Conservation (phyloP, 345 rosid species). For the Anastatica hierochuntica region DNA sequence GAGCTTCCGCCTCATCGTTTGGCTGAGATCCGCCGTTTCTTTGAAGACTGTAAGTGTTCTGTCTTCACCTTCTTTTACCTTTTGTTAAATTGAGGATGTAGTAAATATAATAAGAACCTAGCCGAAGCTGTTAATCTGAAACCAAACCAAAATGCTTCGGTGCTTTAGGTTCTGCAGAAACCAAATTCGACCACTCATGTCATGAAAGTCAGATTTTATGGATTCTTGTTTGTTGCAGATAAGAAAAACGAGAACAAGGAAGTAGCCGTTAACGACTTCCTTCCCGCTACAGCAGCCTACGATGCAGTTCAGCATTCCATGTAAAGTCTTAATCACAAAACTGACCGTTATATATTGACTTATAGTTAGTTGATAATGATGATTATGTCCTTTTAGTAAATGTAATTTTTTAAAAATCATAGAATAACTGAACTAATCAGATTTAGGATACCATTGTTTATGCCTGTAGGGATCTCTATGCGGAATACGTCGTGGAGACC, state of each 20-base stretch:
- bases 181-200: too few species aligned
- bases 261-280: conserved; percentile 90
- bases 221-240: conserved; percentile 41
- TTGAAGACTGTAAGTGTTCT: conserved; percentile 81
- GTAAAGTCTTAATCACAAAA: conserved; percentile 34
- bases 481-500: conserved; percentile 66
- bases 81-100: too few species aligned
- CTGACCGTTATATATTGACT: too few species aligned
- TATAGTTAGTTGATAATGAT: too few species aligned
- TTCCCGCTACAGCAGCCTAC: conserved; percentile 64
- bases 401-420: too few species aligned
- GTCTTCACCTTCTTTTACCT: too few species aligned
- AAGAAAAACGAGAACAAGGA: conserved; percentile 99
- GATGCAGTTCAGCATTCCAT: conserved; percentile 87
- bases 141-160: too few species aligned
- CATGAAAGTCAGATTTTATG: conserved; percentile 8
- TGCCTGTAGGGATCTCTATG: conserved; percentile 74
- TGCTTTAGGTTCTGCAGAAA: too few species aligned
- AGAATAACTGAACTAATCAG: too few species aligned
- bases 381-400: too few species aligned
- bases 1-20: conserved; percentile 96
- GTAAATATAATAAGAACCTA: too few species aligned
- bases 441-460: conserved; percentile 9
- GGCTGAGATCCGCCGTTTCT: conserved; percentile 97
- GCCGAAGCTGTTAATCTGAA: too few species aligned